Conservation (phyloP, 1,284 basidiomycete genomes). For the Malassezia brasiliensis region DNA sequence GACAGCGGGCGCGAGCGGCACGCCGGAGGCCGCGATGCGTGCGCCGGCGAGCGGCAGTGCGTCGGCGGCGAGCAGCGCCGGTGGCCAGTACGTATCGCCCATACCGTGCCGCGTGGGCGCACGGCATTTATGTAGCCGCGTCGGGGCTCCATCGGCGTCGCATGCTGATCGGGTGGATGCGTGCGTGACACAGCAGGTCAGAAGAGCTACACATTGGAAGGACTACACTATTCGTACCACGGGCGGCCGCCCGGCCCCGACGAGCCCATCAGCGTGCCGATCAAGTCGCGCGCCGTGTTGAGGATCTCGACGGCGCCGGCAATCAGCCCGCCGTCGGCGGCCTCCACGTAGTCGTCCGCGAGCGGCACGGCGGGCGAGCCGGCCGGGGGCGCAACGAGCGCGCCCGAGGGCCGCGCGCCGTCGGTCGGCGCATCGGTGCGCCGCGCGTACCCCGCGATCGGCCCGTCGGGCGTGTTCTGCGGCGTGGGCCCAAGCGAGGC, state of each 20-base stretch:
- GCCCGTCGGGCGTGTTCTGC: slow-evolving; percentile 37
- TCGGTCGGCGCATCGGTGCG: neutral
- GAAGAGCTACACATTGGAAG: too few relatives aligned
- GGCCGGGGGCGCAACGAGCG: slow-evolving; percentile 33
- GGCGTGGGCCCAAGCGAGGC: slow-evolving; percentile 35
- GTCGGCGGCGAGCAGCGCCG: too few relatives aligned
- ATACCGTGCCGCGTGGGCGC: too few relatives aligned
- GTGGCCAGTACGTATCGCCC: too few relatives aligned
- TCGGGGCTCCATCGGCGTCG: too few relatives aligned
- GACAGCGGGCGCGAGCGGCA: too few relatives aligned
- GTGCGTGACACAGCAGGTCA: neutral
- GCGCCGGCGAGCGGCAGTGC: too few relatives aligned
- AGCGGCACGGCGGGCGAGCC: slow-evolving; percentile 38
- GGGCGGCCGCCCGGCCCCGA: neutral
- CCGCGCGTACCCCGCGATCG: neutral
- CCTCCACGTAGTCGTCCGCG: slow-evolving; percentile 44
- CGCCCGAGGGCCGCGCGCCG: slow-evolving; percentile 33
- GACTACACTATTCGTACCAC: slow-evolving; percentile 10
- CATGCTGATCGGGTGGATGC: neutral
- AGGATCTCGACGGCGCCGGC: slow-evolving; percentile 44
- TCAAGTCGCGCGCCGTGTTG: slow-evolving; percentile 44
- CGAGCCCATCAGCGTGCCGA: slow-evolving; percentile 29
- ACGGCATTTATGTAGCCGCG: too few relatives aligned
- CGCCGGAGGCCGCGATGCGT: too few relatives aligned
- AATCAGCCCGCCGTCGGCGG: slow-evolving; percentile 38